These are phyloP conservation scores for Musa troglodytarum DNA, from an alignment of 176 grass and related monocot species.

Conservation along the genomic window DNA sequence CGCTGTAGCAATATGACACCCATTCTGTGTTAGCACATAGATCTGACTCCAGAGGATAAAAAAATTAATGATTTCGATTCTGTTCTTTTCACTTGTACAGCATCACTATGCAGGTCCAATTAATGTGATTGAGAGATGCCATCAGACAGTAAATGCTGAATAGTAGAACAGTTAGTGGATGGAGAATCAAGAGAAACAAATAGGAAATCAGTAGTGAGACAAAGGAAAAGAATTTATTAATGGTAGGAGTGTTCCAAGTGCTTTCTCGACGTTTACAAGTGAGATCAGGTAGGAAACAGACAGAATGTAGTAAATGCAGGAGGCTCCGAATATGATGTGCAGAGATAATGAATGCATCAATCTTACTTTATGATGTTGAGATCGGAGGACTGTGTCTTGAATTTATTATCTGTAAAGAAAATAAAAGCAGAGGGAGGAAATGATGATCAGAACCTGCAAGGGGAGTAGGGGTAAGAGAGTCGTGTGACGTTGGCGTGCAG, in stretches of 20 bases:
- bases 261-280: slow-evolving; percentile 1
- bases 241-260: neutral
- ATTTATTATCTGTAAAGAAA: neutral
- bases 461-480: slow-evolving; percentile 63
- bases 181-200: too few species aligned
- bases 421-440: neutral
- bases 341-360: neutral
- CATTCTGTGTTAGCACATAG: neutral
- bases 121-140: too few species aligned
- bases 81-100: too few species aligned
- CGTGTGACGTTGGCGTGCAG: slow-evolving; percentile 65
- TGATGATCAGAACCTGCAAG: slow-evolving; percentile 52
- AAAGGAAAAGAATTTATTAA: neutral
- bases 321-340: neutral
- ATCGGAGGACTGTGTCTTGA: neutral
- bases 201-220: neutral
- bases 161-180: too few species aligned
- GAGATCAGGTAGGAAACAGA: neutral
- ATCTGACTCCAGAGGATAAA: too few species aligned
- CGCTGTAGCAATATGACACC: slow-evolving; percentile 28
- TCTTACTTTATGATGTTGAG: neutral
- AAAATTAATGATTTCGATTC: too few species aligned
- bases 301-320: neutral
- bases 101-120: too few species aligned
- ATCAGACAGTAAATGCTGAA: too few species aligned